phyloP scores from a whole-genome alignment of 495 filamentous ascomycete species.

The Baudoinia panamericana region DNA sequence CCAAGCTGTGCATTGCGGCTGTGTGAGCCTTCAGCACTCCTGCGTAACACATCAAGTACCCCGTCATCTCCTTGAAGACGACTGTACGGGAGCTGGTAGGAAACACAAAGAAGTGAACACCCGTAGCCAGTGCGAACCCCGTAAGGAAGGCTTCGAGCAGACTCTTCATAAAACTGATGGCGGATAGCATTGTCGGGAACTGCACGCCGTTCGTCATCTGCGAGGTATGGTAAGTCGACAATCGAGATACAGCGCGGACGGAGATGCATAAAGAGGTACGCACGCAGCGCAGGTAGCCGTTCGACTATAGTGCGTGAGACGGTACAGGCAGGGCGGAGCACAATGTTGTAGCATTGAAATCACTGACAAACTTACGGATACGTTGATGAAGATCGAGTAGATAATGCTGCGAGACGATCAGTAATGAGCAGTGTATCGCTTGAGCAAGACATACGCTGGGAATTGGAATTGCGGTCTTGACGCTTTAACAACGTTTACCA shows the following conservation, averaged over 20 bases:
- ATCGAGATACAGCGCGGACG: too few relatives aligned
- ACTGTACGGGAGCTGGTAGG: conserved; percentile 50
- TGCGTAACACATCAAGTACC: conserved; percentile 43
- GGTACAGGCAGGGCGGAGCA: too few relatives aligned
- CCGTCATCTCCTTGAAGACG: conserved; percentile 48
- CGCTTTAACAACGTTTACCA: conserved; percentile 54
- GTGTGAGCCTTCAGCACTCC: conserved; percentile 46
- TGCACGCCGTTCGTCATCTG: conserved; percentile 39
- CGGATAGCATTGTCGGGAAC: conserved; percentile 42
- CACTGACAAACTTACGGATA: too few relatives aligned
- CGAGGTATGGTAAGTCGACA: too few relatives aligned
- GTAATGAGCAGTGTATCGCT: background rate
- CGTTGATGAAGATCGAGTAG: conserved; percentile 57
- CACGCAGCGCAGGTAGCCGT: too few relatives aligned
- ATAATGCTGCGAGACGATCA: conserved; percentile 51
- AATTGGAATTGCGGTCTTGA: conserved; percentile 59
- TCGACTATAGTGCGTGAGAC: too few relatives aligned
- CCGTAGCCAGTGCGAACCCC: conserved; percentile 53
- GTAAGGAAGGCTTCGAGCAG: conserved; percentile 50
- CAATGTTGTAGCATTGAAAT: too few relatives aligned
- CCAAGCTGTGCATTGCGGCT: conserved; percentile 51
- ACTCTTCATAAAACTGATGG: conserved; percentile 33
- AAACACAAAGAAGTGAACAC: conserved; percentile 51
- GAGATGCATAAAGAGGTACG: too few relatives aligned
- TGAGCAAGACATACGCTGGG: conserved; percentile 31